Evolutionary conservation across 148 eudicot genomes (phyloP).

Genomic region (Pharnaceum exiguum): DNA sequence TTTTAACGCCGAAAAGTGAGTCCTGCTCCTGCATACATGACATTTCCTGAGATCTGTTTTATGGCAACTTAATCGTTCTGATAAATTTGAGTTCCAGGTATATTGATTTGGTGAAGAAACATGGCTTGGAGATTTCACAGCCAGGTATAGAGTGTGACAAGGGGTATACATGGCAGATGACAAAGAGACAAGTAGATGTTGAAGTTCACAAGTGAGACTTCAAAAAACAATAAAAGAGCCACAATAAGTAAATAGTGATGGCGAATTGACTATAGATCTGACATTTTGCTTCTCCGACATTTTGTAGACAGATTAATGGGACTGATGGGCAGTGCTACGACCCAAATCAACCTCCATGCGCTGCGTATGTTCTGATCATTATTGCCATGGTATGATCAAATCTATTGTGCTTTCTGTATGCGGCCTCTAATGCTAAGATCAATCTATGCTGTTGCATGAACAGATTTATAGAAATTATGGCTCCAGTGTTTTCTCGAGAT

Average conservation of each 20-base stretch:
- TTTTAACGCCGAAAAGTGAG: slow-evolving; percentile 90
- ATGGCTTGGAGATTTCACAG: slow-evolving; percentile 95
- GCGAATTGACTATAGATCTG: background rate
- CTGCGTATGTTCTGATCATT: slow-evolving; percentile 43
- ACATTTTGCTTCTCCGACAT: background rate
- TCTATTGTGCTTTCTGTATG: background rate
- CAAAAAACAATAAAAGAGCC: background rate
- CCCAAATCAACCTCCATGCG: slow-evolving; percentile 78
- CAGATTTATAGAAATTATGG: slow-evolving; percentile 97
- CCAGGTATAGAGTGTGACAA: slow-evolving; percentile 64
- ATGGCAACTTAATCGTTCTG: background rate
- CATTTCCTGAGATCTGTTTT: background rate
- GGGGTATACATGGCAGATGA: slow-evolving; percentile 65
- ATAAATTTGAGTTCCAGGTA: slow-evolving; percentile 42
- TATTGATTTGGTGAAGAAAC: slow-evolving; percentile 69
- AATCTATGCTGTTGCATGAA: background rate
- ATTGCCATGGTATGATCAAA: background rate
- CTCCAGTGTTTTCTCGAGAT: slow-evolving; percentile 86
- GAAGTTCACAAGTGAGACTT: slow-evolving; percentile 90
- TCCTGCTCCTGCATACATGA: background rate
- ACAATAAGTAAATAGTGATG: background rate
- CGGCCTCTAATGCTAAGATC: background rate
- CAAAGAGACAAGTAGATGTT: slow-evolving; percentile 41
- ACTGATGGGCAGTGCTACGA: slow-evolving; percentile 66
- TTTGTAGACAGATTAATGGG: slow-evolving; percentile 41